Evolutionary conservation across 2,329 filamentous ascomycete species (phyloP), one percentile per base, ranked within the genome.

Genomic region (Tolypocladium nubicola): DNA sequence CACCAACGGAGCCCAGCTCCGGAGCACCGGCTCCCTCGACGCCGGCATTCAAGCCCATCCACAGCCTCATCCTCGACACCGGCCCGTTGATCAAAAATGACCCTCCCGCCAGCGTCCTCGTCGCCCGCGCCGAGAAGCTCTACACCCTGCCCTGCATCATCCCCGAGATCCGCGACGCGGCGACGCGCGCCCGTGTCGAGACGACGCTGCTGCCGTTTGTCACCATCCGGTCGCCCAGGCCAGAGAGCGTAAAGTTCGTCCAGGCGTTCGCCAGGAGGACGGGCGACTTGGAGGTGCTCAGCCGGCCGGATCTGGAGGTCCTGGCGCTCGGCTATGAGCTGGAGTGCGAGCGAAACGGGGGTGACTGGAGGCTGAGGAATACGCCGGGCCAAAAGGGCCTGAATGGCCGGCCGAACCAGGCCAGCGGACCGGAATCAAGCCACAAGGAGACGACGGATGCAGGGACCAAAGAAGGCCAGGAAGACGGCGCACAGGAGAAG

Each of bases 61-160:
- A 95, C 75, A 88, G 87, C 56, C 83, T 97, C 55, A 82, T 97
- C 35, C 81, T 99, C 63, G 94, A 99, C 69, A 88, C 94, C 3
- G 93, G 92, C 33, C 91, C 93, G 9, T 85, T 99, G 60, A 92
- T 99, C 71, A 93, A 93, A 70, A 97, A 97, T 74, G 87, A 94
- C 62, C 90, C 93, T 14, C 79, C 89, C 13, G 83, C 94, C 30
- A 95, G 90, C 52, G 90, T 88, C 0, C 83, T 99, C 13, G 77
- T 96, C 55, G 80, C 83, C 41, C 85, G 90, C 69, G 86, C 90
- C 53, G 86, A 94, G 66, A 77, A 81, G 59, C 79, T 97, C 47
- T 84, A 91, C 66, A 97, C 91, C 1, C 88, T 93, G 0, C 91
- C 92, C 0, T 86, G 88, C 9, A 90, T 99, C 57, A 78, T 97